phyloP scores from a whole-genome alignment of 2,329 filamentous ascomycete species.

The Penicillium sp. region DNA sequence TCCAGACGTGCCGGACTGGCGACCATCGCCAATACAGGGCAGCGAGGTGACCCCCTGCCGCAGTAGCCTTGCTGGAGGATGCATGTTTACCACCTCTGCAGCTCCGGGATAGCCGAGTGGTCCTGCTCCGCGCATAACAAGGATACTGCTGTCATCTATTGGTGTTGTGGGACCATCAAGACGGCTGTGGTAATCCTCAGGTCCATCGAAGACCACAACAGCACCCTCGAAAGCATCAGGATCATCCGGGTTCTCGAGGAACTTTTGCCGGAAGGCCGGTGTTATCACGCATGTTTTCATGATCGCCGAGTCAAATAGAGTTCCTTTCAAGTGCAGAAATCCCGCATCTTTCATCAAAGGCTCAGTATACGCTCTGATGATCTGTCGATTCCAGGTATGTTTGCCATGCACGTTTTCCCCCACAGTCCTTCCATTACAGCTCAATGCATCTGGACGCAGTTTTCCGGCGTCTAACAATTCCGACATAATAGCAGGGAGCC shows the following conservation, averaged over 20 bases:
- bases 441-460: too few species aligned
- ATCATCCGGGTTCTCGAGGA: conserved; percentile 47
- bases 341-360: conserved; percentile 53
- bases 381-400: conserved; percentile 51
- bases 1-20: not conserved
- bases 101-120: too few species aligned
- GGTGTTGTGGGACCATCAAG: conserved; percentile 42
- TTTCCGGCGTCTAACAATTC: too few species aligned
- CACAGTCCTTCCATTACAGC: conserved; percentile 33
- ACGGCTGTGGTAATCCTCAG: conserved; percentile 48
- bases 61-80: too few species aligned
- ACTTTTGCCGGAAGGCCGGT: conserved; percentile 44
- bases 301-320: conserved; percentile 52
- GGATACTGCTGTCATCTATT: conserved; percentile 41
- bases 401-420: conserved; percentile 46
- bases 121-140: too few species aligned
- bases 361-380: conserved; percentile 47
- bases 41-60: too few species aligned
- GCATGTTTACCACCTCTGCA: too few species aligned
- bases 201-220: conserved; percentile 52
- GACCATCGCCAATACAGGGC: not conserved
- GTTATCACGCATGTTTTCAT: conserved; percentile 55
- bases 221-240: conserved; percentile 50
- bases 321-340: conserved; percentile 51
- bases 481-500: too few species aligned